Base-by-base conservation (phyloP, 768 basidiomycete genomes). In the Boletellus ananiceps region DNA sequence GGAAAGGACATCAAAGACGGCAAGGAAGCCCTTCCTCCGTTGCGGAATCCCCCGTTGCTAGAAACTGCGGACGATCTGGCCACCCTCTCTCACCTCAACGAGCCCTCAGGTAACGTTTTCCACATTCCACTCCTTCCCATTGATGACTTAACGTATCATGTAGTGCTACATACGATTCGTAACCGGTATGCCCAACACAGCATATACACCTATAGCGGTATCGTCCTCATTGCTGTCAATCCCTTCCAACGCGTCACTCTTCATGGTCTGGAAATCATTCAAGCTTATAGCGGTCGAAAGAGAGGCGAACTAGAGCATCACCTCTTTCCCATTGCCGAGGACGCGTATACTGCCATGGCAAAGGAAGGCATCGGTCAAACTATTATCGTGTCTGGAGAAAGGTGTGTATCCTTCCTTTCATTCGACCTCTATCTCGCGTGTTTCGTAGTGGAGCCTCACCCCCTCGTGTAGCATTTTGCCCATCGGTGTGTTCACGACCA, bases 141-240 rank as follows among this genome's bases (percentile, higher is more conserved):
- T 25, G 23, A 5, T 35, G 32, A 40, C 39, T 34, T 41, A 46
- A 39, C 19, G 31, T 21, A 40, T 39, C 56, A 19, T 51, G 3
- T 58, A 95, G 95, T 99, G 27, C 78, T 99, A 23, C 94, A 99
- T 66, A 95, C 95, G 39, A 97, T 99, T 59, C 84, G 88, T 32
- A 94, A 94, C 69, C 88, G 95, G 60, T 99, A 99, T 73, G 89
- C 86, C 31, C 88, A 93, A 58, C 95, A 95, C 68, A 91, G 90
- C 66, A 98, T 98, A 60, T 99, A 98, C 65, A 98, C 96, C 29
- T 99, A 98, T 73, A 94, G 91, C 55, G 96, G 96, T 58, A 99
- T 98, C 57, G 95, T 98, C 53, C 82, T 99, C 57, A 96, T 99
- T 66, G 96, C 96, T 46, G 85, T 99, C 73, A 99, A 99, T 71